Base-by-base conservation (phyloP, 2,329 filamentous ascomycete species). In the Pseudogymnoascus destructans region DNA sequence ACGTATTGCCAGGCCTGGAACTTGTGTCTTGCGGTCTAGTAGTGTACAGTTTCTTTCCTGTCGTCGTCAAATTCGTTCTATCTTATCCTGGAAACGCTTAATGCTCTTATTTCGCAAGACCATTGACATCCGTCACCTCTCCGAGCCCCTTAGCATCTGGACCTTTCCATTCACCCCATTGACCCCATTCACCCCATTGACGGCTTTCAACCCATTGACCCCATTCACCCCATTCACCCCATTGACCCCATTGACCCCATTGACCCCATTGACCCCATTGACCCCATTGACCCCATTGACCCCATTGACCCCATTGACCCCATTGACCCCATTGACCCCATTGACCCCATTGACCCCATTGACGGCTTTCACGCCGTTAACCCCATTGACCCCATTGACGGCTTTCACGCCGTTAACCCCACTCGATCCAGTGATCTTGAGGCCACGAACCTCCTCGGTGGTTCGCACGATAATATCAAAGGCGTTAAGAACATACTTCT, bases 401-500 rank as follows among this genome's bases (percentile, higher is more conserved):
- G 9, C 0, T n/a, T 49, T 23, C 4, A 32, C 40, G 9, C 62
- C 62, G 46, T 63, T 59, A 9, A 61, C 23, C 0, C 25, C 49
- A 8, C 38, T 55, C 5, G n/a, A 19, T 33, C 57, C 54, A 33
- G 13, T 38, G 17, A 3, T 9, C 36, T 61, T 64, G 11, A 63
- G 62, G 58, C 62, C 61, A 42, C 64, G 61, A 4, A 70, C 33
- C 55, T 70, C 68, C 56, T 69, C 68, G 1, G 64, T 62, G 8
- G 66, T 67, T 10, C 65, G 62, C 3, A 90, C 81, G 35, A 96
- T 69, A 58, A 88, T 79, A 11, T 87, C 80, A 74, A 95, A 95
- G 0, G 90, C 82, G 61, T 77, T 77, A 61, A 81, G 75, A 3
- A 96, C 72, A 70, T 89, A 86, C 67, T 80, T 79, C 71, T 88